Evolutionary conservation across 2,329 filamentous ascomycete species (phyloP).

Genomic region (Nigrospora sphaerica): DNA sequence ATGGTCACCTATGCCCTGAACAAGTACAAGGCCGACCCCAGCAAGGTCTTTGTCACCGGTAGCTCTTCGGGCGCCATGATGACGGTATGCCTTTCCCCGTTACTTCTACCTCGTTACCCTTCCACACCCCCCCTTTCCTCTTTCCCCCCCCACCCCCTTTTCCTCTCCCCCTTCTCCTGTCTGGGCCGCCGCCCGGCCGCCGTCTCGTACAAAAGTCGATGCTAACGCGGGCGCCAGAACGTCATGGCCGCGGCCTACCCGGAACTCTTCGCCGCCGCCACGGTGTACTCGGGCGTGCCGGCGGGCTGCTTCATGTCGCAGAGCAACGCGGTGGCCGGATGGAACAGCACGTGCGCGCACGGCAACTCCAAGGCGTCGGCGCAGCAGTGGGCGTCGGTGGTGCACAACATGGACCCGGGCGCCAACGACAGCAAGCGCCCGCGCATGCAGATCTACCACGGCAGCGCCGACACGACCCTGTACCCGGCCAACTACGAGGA

Average conservation of each 20-base stretch:
- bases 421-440: constrained; percentile 17
- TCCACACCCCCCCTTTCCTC: too few species aligned
- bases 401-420: constrained; percentile 27
- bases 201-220: background rate
- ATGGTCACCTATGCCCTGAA: constrained; percentile 48
- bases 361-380: constrained; percentile 33
- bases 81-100: constrained; percentile 22
- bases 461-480: constrained; percentile 16
- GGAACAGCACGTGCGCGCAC: constrained; percentile 43
- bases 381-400: constrained; percentile 38
- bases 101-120: background rate
- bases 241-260: constrained; percentile 37
- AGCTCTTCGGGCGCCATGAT: constrained; percentile 37
- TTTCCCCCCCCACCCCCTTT: too few species aligned
- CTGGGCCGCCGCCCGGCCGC: too few species aligned
- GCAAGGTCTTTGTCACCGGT: constrained; percentile 45
- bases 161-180: too few species aligned
- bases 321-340: constrained; percentile 29
- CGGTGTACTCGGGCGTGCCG: constrained; percentile 33
- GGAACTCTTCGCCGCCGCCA: constrained; percentile 35
- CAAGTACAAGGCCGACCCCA: constrained; percentile 42
- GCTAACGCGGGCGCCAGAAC: constrained; percentile 15
- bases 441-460: constrained; percentile 20
- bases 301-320: constrained; percentile 34
- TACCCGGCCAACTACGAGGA: constrained; percentile 16